Conservation (phyloP, 2,329 filamentous ascomycete genomes). For the Talaromyces sp. region DNA sequence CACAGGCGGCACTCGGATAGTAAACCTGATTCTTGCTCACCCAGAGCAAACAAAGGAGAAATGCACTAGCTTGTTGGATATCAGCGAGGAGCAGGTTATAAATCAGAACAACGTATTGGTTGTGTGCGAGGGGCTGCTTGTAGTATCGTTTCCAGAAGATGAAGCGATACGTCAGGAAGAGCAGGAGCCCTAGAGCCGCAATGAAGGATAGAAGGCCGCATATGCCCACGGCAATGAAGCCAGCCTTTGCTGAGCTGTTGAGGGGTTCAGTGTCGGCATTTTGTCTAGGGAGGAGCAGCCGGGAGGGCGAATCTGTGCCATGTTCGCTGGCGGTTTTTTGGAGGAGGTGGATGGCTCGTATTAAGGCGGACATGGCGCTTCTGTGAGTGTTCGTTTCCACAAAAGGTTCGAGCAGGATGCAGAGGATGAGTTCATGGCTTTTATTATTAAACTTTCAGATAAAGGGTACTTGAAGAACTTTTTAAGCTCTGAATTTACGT, state of each 20-base stretch:
- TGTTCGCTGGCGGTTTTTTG: neutral
- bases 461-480: neutral
- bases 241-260: neutral
- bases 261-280: neutral
- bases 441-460: neutral
- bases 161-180: constrained; percentile 51
- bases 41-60: constrained; percentile 48
- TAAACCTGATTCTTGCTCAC: constrained; percentile 44
- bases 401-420: neutral
- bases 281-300: neutral
- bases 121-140: constrained; percentile 51
- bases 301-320: neutral
- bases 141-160: constrained; percentile 50
- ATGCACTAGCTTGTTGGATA: constrained; percentile 51
- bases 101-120: constrained; percentile 53
- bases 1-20: constrained; percentile 45
- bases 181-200: constrained; percentile 23
- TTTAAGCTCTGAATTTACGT: neutral
- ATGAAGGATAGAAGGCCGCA: neutral
- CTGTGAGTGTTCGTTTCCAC: neutral
- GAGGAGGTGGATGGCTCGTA: neutral
- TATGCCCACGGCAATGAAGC: neutral
- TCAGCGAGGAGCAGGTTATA: constrained; percentile 52
- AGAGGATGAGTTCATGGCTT: neutral
- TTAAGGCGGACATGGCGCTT: neutral